phyloP scores from a whole-genome alignment of 257 asterid genomes.

The Verbena officinalis region DNA sequence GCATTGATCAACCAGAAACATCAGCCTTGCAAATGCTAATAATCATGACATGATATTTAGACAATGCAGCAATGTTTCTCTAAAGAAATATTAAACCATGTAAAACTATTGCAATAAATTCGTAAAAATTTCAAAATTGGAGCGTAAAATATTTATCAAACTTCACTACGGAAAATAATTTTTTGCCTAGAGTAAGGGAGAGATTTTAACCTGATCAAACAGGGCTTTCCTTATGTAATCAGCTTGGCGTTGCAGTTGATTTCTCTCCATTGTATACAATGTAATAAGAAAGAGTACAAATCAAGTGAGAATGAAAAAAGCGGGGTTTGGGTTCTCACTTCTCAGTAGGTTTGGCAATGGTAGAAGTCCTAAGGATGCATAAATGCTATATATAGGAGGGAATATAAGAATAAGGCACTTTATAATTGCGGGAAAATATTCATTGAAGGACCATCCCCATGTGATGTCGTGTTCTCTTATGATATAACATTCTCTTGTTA shows the following conservation, averaged over 20 bases:
- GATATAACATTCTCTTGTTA: neutral
- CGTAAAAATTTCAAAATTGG: neutral
- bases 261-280: constrained; percentile 41
- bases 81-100: neutral
- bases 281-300: constrained; percentile 6
- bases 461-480: neutral
- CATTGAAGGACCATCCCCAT: constrained; percentile 25
- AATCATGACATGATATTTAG: neutral
- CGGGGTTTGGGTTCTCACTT: constrained; percentile 24
- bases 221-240: constrained; percentile 51
- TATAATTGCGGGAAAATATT: constrained; percentile 26
- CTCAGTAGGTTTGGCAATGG: neutral
- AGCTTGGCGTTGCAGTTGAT: constrained; percentile 52
- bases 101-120: neutral
- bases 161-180: neutral
- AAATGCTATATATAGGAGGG: constrained; percentile 34
- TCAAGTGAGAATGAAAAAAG: neutral
- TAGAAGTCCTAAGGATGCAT: constrained; percentile 16
- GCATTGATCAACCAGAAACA: constrained; percentile 4
- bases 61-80: constrained; percentile 19
- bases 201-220: constrained; percentile 59
- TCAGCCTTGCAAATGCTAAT: neutral
- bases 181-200: neutral
- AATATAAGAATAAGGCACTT: constrained; percentile 17
- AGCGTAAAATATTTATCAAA: neutral